Evolutionary conservation across 2,329 filamentous ascomycete species (phyloP).

Genomic region (Diaporthe vexans): DNA sequence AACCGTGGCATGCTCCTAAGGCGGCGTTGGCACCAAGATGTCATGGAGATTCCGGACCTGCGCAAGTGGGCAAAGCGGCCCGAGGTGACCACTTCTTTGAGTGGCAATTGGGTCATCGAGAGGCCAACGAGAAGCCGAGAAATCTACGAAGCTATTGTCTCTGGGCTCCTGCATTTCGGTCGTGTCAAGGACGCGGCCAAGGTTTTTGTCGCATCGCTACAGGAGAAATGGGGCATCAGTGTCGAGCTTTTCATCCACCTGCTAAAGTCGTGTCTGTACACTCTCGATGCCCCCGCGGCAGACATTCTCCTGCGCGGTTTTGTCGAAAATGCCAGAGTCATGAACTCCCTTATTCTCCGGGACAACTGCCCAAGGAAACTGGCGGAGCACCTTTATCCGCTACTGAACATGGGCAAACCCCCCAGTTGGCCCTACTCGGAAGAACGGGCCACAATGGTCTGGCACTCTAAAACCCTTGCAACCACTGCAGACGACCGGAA

Average conservation of each 20-base stretch:
- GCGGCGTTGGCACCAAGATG: constrained; percentile 52
- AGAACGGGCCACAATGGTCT: constrained; percentile 32
- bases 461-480: constrained; percentile 29
- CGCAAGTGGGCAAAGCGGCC: constrained; percentile 48
- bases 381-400: constrained; percentile 40
- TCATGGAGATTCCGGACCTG: constrained; percentile 48
- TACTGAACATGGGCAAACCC: constrained; percentile 40
- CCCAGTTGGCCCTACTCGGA: constrained; percentile 39
- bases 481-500: constrained; percentile 12
- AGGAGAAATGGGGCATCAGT: constrained; percentile 52
- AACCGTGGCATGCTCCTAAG: constrained; percentile 55
- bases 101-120: constrained; percentile 56
- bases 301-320: constrained; percentile 53
- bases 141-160: constrained; percentile 61
- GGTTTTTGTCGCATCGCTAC: constrained; percentile 57
- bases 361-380: constrained; percentile 40
- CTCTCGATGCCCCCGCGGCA: constrained; percentile 54
- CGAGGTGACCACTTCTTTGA: constrained; percentile 44
- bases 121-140: constrained; percentile 55
- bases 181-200: constrained; percentile 59
- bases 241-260: constrained; percentile 53
- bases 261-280: constrained; percentile 57
- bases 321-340: constrained; percentile 45
- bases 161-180: constrained; percentile 63
- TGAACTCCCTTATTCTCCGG: constrained; percentile 41